Evolutionary conservation across 2,329 filamentous ascomycete species (phyloP), one percentile per base, ranked within the genome.

Genomic region (Xylaria sp.): DNA sequence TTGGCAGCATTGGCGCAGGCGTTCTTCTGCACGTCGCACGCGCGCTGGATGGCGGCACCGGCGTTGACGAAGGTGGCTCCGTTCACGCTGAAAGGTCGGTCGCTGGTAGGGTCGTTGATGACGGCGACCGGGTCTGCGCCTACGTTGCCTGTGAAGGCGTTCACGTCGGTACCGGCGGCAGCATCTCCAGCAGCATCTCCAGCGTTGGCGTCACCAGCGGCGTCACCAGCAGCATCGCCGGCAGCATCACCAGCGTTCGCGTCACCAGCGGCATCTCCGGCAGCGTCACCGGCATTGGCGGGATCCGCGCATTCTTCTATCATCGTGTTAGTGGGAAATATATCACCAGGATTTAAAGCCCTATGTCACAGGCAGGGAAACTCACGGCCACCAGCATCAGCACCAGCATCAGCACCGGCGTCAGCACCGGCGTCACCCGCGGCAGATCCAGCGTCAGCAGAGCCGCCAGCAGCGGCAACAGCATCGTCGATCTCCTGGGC

Each of bases 401-500:
- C 60, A 58, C 28, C 59, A 1, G 69, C 72, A 37, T n/a, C 34
- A 37, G 34, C 34, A 37, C 34, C 34, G 10, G 34, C 34, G 34
- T n/a, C 34, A 37, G 34, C 34, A 37, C 34, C 34, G 10, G 34
- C 34, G 34, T 37, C 55, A 10, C 18, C 66, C 9, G n/a, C 20
- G 5, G 46, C 55, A 15, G 41, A 46, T 2, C 41, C 41, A n/a
- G 41, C 15, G 41, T n/a, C 18, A n/a, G 52, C 67, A 51, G 61
- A 59, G 18, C 60, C 73, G 9, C 70, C 77, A 13, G 71, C 79
- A 54, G 65, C 80, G 28, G 80, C 81, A 55, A 86, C 84, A n/a
- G 86, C 87, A 20, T 82, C 81, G 25, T 80, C 74, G 74, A 89
- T 88, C 79, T 90, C 87, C 3, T 80, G 86, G 58, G 82, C 82